Evolutionary conservation across 2,329 filamentous ascomycete species (phyloP).

Genomic region (Aspergillus floridensis): DNA sequence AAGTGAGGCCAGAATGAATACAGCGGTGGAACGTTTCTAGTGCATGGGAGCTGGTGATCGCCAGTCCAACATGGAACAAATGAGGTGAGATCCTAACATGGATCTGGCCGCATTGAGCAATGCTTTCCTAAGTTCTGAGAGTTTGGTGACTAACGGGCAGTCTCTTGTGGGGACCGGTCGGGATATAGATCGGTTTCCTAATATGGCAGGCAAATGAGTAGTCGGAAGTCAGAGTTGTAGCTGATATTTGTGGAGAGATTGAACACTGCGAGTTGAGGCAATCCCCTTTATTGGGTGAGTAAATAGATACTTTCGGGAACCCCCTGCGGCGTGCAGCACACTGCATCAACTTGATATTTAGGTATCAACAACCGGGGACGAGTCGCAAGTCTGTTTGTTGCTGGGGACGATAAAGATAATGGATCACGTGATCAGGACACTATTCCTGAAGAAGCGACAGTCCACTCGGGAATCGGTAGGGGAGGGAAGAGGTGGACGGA

Average conservation of each 20-base stretch:
- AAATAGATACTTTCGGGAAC: not conserved
- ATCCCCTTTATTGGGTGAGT: not conserved
- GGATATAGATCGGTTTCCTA: not conserved
- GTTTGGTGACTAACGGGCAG: not conserved
- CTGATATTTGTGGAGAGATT: not conserved
- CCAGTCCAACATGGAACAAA: no score
- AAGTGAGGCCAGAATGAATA: not conserved
- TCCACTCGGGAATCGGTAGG: constrained; percentile 19
- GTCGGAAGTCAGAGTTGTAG: not conserved
- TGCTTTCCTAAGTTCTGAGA: no score
- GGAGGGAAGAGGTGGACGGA: not conserved
- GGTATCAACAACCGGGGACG: not conserved
- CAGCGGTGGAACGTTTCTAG: no score
- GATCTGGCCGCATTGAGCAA: no score
- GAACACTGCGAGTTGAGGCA: not conserved
- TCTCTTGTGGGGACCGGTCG: not conserved
- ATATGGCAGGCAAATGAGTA: not conserved
- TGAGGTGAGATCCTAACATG: no score
- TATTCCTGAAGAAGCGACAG: constrained; percentile 19
- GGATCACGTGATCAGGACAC: constrained; percentile 17
- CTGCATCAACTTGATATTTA: not conserved
- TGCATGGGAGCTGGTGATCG: no score
- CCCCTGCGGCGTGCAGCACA: not conserved
- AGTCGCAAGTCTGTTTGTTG: not conserved
- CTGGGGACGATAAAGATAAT: constrained; percentile 1